phyloP scores from a whole-genome alignment of 148 eudicot genomes.

The Amaranthus palmeri region DNA sequence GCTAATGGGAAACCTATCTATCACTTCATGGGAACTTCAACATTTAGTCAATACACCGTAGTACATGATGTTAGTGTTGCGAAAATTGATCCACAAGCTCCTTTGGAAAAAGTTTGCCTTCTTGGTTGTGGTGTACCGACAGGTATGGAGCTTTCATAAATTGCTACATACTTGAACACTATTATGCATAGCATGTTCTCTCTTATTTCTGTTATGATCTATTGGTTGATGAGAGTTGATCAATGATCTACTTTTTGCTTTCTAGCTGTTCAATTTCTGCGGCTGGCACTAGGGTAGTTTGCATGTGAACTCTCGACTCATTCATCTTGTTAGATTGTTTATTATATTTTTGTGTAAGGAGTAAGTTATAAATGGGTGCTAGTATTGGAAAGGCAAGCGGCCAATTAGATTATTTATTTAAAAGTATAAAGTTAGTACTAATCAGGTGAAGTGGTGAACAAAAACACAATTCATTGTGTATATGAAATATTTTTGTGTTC shows the following conservation, averaged over 20 bases:
- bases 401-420: not conserved
- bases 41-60: conserved; percentile 97
- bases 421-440: not conserved
- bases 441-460: no score
- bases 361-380: not conserved
- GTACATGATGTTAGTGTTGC: conserved; percentile 99
- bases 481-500: no score
- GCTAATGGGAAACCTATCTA: conserved; percentile 83
- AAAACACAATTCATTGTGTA: no score
- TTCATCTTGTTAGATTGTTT: not conserved
- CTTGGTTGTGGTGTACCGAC: conserved; percentile 99
- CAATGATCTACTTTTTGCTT: no score
- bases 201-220: not conserved
- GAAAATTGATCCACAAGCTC: conserved; percentile 88
- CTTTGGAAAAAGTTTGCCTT: conserved; percentile 97
- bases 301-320: not conserved
- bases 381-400: not conserved
- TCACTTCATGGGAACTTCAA: conserved; percentile 99
- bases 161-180: conserved; percentile 4
- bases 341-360: not conserved
- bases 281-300: not conserved
- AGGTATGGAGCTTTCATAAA: conserved; percentile 33
- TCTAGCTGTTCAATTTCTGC: not conserved
- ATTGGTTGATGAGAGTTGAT: not conserved
- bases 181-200: not conserved